These are phyloP conservation scores for Candida neerlandica DNA, from an alignment of 1,139 yeast species.

Conservation along the genomic window DNA sequence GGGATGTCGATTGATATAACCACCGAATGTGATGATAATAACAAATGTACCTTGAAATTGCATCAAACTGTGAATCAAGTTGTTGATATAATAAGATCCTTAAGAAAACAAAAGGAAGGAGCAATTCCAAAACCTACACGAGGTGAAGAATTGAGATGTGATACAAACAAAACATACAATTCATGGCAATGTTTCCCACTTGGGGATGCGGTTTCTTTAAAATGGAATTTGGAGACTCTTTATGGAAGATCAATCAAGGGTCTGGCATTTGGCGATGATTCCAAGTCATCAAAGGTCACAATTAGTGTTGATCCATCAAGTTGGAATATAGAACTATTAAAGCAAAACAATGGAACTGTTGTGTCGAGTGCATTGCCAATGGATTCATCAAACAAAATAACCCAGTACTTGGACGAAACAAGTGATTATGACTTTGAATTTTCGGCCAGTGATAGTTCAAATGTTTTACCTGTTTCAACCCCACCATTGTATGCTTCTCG, in stretches of 20 bases:
- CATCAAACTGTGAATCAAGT: constrained; percentile 75
- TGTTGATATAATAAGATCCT: constrained; percentile 67
- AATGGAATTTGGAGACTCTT: constrained; percentile 61
- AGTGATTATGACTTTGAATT: constrained; percentile 42
- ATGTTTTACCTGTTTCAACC: constrained; percentile 27
- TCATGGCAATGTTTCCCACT: constrained; percentile 79
- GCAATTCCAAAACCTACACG: constrained; percentile 83
- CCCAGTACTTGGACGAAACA: constrained; percentile 34
- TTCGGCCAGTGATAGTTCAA: constrained; percentile 17
- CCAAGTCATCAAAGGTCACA: constrained; percentile 42
- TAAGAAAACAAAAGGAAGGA: constrained; percentile 57
- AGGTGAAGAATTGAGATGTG: constrained; percentile 73
- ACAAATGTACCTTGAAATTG: constrained; percentile 55
- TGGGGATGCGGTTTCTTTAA: constrained; percentile 52
- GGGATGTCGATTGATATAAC: constrained; percentile 83
- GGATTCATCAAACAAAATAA: constrained; percentile 8
- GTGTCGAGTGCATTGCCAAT: constrained; percentile 18
- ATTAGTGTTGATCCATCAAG: constrained; percentile 42
- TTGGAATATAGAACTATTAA: constrained; percentile 48
- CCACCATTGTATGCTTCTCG: constrained; percentile 81
- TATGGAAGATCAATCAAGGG: constrained; percentile 74
- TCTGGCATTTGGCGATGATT: constrained; percentile 53
- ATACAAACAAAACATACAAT: constrained; percentile 57
- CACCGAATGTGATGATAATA: constrained; percentile 51
- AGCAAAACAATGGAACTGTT: constrained; percentile 18